A percentile compares a stretch with the other conserved stretches of the same genome.
Conservation (phyloP, 768 basidiomycete genomes). For the Phaeolepiota aurea region DNA sequence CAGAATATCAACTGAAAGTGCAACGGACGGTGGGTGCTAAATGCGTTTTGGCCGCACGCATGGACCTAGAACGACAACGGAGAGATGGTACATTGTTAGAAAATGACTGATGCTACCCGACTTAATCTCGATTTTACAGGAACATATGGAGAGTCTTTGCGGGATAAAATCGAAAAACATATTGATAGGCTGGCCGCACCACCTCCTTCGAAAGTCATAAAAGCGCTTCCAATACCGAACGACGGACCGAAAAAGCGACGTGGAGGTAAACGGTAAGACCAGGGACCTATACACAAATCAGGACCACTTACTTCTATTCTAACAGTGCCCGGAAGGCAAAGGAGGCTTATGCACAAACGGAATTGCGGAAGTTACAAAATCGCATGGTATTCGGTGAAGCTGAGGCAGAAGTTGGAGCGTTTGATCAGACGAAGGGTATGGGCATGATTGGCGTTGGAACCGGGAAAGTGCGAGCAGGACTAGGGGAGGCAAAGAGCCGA, state of each 20-base stretch:
- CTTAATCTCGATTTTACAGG: conserved; percentile 26
- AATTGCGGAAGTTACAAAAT: conserved; percentile 94
- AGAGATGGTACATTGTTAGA: conserved; percentile 55
- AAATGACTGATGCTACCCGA: background rate
- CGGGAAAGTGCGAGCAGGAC: conserved; percentile 83
- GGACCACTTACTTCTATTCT: no score
- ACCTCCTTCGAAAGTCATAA: conserved; percentile 87
- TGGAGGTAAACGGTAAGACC: conserved; percentile 84
- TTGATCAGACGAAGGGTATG: conserved; percentile 95
- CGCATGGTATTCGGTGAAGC: conserved; percentile 93
- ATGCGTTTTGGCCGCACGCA: conserved; percentile 79
- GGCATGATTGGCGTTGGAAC: conserved; percentile 91
- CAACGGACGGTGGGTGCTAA: conserved; percentile 95
- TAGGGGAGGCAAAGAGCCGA: conserved; percentile 85
- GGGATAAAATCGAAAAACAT: conserved; percentile 88
- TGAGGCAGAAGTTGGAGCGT: conserved; percentile 93
- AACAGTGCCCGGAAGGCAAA: conserved; percentile 97
- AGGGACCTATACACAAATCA: no score
- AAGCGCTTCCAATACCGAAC: conserved; percentile 89
- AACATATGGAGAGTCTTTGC: conserved; percentile 70
- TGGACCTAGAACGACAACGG: conserved; percentile 83
- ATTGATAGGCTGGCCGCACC: conserved; percentile 90
- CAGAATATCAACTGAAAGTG: conserved; percentile 85
- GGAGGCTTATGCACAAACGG: conserved; percentile 95
- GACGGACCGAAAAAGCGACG: conserved; percentile 94